Base-by-base conservation (phyloP, 768 basidiomycete species). In the Lyophyllum decastes region DNA sequence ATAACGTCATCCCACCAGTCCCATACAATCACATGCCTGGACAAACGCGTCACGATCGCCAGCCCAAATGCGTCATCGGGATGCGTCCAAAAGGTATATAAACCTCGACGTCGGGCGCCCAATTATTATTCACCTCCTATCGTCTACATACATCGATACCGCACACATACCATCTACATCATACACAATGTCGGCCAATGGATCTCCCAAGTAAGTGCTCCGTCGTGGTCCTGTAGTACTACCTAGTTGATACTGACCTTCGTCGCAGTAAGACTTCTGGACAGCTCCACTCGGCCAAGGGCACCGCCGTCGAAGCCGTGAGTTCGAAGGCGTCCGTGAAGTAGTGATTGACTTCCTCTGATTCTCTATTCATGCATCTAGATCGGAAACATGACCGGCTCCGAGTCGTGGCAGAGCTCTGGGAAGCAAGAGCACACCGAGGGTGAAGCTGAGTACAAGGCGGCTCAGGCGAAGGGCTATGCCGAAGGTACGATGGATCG, bases 391-490 rank as follows among this genome's bases (percentile, higher is more conserved):
- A 17, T 76, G 10, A 82, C 82, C 10, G 82, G 82, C 12, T 68
- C 76, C 7, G 64, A 64, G 2, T 70, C 77, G 2, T 82, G 79
- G 82, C 67, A 75, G 51, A 63, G 73, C 21, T 76, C 77, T 5
- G 84, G 84, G n/a, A 76, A 78, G 65, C 59, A 80, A 58, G 82
- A 84, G 66, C 84, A 84, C 61, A 76, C 75, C 2, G 65, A 73
- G 38, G 83, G 83, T 46, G 82, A 84, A 66, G 74, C 74, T 16
- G 80, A 82, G 66, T 73, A 73, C 68, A 76, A 78, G 22, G 79
- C 80, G 21, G 81, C 81, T 11, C 75, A 82, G 59, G 77, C 78
- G 17, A 72, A 82, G 61, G 78, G 74, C 2, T 83, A 81, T 62
- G 81, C 67, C 14, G 79, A 85, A 54, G 84, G 82, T 4, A 72